Evolutionary conservation across 2,329 filamentous ascomycete genomes (phyloP), one percentile per base, ranked within the genome.

Genomic region (Aureobasidium namibiae): DNA sequence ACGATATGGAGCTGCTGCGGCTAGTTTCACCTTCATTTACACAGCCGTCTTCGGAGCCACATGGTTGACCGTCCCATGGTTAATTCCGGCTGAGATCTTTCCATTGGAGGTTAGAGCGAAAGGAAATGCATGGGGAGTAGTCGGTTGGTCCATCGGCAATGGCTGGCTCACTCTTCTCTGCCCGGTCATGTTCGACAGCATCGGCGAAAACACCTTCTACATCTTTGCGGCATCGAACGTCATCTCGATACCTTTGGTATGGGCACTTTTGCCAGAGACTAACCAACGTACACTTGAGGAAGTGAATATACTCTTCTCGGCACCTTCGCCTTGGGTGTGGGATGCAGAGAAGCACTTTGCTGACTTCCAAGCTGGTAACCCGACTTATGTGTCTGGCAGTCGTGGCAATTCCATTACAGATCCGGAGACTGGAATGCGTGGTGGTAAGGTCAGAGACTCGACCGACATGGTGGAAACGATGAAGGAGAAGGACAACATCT

Each of bases 61-160:
- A 0, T 86, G 82, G 82, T 67, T 84, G 3, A 82, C 79, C 0
- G 78, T 82, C 0, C 77, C 78, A 0, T 73, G 73, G 80, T 26
- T 80, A 67, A 70, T 77, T 53, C 67, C 67, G 1, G 85, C 87
- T 1, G 87, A 91, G 67, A 90, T 90, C 59, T 90, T 89, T 66
- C 86, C 87, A 0, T 72, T 89, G 0, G 80, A 86, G 61, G 80
- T 89, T 0, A 80, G 88, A 23, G 87, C 88, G 1, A 86, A 87
- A 65, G 88, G 87, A 6, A 90, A 90, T 61, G 86, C 87, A 0
- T 90, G 83, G 80, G 87, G 88, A 21, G 87, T 90, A 0, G 81
- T 89, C 0, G 87, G 88, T 0, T 91, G 87, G 88, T 82, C 79
- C 14, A 88, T 90, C 53, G 87, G 88, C 0, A 89, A 89, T 63